These are phyloP conservation scores for Aspergillus carbonarius DNA, from an alignment of 2,329 filamentous ascomycete species.

Conservation along the genomic window DNA sequence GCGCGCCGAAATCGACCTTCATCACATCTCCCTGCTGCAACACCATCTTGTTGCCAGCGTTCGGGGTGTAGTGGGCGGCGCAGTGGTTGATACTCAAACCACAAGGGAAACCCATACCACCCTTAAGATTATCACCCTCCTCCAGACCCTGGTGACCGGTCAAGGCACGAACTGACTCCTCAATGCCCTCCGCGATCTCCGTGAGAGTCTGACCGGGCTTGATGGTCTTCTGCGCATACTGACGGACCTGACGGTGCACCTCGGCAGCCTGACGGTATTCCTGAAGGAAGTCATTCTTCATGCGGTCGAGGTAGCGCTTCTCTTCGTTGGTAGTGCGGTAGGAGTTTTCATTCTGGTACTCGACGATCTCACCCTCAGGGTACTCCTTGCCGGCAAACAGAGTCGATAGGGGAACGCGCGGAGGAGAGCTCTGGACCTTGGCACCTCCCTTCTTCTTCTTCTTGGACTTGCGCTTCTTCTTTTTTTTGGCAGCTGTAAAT, in stretches of 20 bases:
- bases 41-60: slow-evolving; percentile 77
- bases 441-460: slow-evolving; percentile 64
- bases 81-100: slow-evolving; percentile 82
- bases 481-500: slow-evolving; percentile 61
- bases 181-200: slow-evolving; percentile 83
- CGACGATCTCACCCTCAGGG: slow-evolving; percentile 73
- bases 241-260: slow-evolving; percentile 81
- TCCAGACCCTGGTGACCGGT: slow-evolving; percentile 74
- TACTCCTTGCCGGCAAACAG: slow-evolving; percentile 72
- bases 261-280: slow-evolving; percentile 86
- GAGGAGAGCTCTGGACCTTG: slow-evolving; percentile 73
- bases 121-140: slow-evolving; percentile 74
- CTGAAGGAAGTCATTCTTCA: slow-evolving; percentile 74
- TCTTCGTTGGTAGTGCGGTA: slow-evolving; percentile 81
- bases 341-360: slow-evolving; percentile 74
- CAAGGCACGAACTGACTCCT: slow-evolving; percentile 74
- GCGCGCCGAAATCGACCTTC: slow-evolving; percentile 72
- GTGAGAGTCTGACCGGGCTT: slow-evolving; percentile 78
- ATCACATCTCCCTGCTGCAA: slow-evolving; percentile 67
- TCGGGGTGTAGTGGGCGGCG: slow-evolving; percentile 83
- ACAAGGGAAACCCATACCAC: slow-evolving; percentile 83
- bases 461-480: slow-evolving; percentile 79
- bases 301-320: slow-evolving; percentile 76
- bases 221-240: slow-evolving; percentile 77
- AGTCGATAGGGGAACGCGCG: slow-evolving; percentile 69